Conservation (phyloP, 495 filamentous ascomycete genomes). For the Xylaria castorea region DNA sequence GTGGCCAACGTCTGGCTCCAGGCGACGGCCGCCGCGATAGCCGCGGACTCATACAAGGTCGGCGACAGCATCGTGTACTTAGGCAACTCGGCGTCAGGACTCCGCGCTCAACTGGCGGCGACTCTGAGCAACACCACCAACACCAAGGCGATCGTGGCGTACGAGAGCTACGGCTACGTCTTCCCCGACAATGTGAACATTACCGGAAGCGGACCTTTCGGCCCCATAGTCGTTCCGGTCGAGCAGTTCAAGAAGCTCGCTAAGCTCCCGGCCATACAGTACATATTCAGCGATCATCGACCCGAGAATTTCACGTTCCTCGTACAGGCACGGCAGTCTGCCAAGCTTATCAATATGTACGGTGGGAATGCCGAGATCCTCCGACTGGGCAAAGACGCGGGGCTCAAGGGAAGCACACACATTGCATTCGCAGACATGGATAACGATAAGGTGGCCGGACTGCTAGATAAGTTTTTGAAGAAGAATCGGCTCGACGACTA, state of each 20-base stretch:
- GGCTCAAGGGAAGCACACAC: constrained; percentile 52
- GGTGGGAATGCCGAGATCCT: constrained; percentile 55
- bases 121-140: constrained; percentile 51
- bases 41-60: constrained; percentile 53
- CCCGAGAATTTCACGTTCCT: constrained; percentile 40
- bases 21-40: constrained; percentile 47
- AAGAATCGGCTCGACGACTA: constrained; percentile 47
- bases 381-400: constrained; percentile 46
- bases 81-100: constrained; percentile 52
- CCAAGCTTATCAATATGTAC: constrained; percentile 52
- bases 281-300: constrained; percentile 56
- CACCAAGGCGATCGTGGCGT: constrained; percentile 56
- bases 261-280: constrained; percentile 49
- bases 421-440: constrained; percentile 55
- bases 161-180: constrained; percentile 54
- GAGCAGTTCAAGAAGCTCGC: constrained; percentile 57
- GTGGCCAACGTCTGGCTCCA: constrained; percentile 48
- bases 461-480: constrained; percentile 49
- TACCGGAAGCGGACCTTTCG: constrained; percentile 41
- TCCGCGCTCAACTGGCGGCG: constrained; percentile 52
- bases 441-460: constrained; percentile 50
- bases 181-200: constrained; percentile 51
- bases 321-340: constrained; percentile 41
- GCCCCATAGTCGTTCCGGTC: constrained; percentile 47
- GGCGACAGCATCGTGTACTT: constrained; percentile 53